phyloP scores from a whole-genome alignment of 345 rosid genomes.

The Trapa bicornis region DNA sequence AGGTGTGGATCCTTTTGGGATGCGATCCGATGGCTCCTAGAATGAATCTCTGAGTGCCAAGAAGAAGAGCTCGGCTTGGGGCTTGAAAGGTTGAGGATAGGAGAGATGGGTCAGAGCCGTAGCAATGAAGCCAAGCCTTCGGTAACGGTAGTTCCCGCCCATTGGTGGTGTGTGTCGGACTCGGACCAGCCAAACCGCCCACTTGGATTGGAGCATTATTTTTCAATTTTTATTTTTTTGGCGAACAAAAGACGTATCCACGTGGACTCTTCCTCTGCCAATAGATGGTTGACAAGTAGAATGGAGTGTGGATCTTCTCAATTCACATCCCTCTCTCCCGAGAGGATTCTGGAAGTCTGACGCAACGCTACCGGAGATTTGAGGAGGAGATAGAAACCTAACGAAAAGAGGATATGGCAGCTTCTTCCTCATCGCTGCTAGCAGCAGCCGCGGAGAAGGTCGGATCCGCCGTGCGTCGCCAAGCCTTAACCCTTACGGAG shows the following conservation, averaged over 20 bases:
- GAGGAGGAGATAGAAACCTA: too few species aligned
- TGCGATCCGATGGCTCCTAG: background rate
- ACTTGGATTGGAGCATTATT: background rate
- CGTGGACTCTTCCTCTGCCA: background rate
- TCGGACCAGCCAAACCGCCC: background rate
- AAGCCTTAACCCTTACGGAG: constrained; percentile 50
- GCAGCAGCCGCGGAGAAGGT: constrained; percentile 44
- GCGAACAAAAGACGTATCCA: too few species aligned
- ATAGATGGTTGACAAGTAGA: background rate
- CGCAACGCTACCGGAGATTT: background rate
- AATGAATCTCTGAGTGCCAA: background rate
- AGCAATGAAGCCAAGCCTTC: background rate
- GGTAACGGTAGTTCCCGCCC: constrained; percentile 11
- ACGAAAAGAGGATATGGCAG: constrained; percentile 7
- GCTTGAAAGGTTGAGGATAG: background rate
- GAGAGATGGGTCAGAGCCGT: constrained; percentile 1
- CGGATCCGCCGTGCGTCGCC: constrained; percentile 36
- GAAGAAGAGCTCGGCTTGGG: too few species aligned
- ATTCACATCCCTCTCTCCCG: background rate
- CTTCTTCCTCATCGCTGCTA: constrained; percentile 17
- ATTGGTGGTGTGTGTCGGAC: background rate
- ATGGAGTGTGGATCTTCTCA: too few species aligned
- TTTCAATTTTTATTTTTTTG: too few species aligned
- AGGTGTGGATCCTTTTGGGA: background rate
- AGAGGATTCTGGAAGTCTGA: too few species aligned